Evolutionary conservation across 169 alveolate species (phyloP).

Genomic region (Perkinsus marinus): DNA sequence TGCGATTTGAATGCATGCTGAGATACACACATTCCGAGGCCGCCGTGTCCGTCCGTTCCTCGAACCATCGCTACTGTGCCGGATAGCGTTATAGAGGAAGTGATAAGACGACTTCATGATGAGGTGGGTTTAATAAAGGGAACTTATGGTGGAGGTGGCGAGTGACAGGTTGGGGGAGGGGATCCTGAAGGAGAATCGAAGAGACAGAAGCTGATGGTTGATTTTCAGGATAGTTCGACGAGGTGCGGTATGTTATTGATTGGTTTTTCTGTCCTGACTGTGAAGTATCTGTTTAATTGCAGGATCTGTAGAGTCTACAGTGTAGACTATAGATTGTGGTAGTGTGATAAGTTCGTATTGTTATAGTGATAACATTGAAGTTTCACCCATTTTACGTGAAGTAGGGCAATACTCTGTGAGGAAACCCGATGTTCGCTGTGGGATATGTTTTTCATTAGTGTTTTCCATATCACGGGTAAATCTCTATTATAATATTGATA

Average conservation of each 20-base stretch:
- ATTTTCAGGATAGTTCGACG: neutral
- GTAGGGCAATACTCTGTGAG: too few species aligned
- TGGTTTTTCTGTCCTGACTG: neutral
- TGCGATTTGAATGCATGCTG: neutral
- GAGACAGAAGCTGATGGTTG: neutral
- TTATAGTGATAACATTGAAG: too few species aligned
- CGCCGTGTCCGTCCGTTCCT: neutral
- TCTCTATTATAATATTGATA: too few species aligned
- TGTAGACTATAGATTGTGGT: too few species aligned
- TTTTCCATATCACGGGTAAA: too few species aligned
- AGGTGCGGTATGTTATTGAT: neutral
- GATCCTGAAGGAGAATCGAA: neutral
- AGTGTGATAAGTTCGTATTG: too few species aligned
- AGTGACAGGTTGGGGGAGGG: neutral
- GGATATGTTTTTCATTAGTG: too few species aligned
- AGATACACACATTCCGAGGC: neutral
- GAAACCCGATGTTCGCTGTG: too few species aligned
- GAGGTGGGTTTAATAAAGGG: neutral
- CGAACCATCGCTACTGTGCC: neutral
- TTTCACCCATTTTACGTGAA: too few species aligned
- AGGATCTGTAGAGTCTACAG: too few species aligned
- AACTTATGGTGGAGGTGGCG: neutral
- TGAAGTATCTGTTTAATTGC: too few species aligned
- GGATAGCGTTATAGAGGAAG: neutral
- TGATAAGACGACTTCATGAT: neutral